These are phyloP conservation scores for Gynandropsis gynandra DNA, from an alignment of 345 rosid genomes.

Conservation along the genomic window DNA sequence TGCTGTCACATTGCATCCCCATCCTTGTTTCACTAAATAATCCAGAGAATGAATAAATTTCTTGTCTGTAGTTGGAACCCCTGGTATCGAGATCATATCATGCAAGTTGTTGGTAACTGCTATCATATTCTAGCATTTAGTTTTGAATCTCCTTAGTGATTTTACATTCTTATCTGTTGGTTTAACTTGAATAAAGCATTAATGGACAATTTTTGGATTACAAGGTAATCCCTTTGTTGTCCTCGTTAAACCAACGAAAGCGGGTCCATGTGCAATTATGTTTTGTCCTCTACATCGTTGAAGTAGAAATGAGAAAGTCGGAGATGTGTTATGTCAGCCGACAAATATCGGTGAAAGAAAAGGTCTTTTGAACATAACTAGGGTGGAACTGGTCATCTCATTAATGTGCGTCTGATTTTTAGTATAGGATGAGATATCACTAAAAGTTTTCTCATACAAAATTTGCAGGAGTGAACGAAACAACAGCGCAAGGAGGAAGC, in stretches of 20 bases:
- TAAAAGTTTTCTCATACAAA: constrained; percentile 38
- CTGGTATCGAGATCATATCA: too few relatives aligned
- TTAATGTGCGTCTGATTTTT: constrained; percentile 10
- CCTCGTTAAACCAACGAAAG: constrained; percentile 32
- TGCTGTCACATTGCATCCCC: neutral
- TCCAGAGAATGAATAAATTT: neutral
- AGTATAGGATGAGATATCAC: constrained; percentile 19
- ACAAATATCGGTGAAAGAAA: constrained; percentile 15
- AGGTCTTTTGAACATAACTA: constrained; percentile 21
- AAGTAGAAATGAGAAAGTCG: constrained; percentile 23
- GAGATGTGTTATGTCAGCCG: constrained; percentile 9
- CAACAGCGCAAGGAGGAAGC: constrained; percentile 62
- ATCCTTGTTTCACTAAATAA: constrained; percentile 6
- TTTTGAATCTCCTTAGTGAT: constrained; percentile 14
- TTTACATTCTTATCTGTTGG: neutral
- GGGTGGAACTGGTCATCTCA: constrained; percentile 30
- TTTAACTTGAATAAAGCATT: constrained; percentile 27
- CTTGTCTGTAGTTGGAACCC: neutral
- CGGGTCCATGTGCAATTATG: constrained; percentile 6
- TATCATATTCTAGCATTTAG: constrained; percentile 20
- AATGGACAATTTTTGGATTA: constrained; percentile 8
- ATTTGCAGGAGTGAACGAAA: constrained; percentile 70
- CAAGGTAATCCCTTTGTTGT: constrained; percentile 20
- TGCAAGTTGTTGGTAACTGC: constrained; percentile 4
- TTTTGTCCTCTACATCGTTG: constrained; percentile 47